Percentiles rank a stretch among this genome's conserved stretches.
Evolutionary conservation across 768 basidiomycete genomes (phyloP).

Genomic region (Phylloporus rhodoxanthus): DNA sequence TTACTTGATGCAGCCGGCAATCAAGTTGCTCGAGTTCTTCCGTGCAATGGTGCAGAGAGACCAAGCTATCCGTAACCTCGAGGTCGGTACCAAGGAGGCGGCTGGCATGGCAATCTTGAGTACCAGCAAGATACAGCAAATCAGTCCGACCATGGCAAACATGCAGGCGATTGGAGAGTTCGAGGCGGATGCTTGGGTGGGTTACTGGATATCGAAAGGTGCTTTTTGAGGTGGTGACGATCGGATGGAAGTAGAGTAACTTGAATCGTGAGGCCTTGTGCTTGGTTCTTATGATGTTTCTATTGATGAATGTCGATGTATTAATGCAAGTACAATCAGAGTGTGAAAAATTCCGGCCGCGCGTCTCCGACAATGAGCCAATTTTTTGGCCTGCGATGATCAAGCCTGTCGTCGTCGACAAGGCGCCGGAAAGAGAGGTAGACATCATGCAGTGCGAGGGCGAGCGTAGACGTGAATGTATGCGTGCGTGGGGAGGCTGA

Average conservation of each 20-base stretch:
- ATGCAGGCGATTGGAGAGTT: conserved; percentile 22
- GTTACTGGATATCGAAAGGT: conserved; percentile 22
- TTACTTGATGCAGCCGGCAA: conserved; percentile 24
- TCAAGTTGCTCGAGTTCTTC: conserved; percentile 33
- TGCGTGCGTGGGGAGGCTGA: not conserved
- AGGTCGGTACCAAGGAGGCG: conserved; percentile 5
- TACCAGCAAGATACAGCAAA: conserved; percentile 7
- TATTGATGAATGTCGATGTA: no score
- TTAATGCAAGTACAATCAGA: no score
- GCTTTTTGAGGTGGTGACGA: conserved; percentile 8
- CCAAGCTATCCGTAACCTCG: not conserved
- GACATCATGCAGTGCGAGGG: conserved; percentile 20
- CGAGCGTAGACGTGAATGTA: conserved; percentile 12
- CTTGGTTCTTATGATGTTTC: no score
- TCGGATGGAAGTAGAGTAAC: no score
- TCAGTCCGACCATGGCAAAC: conserved; percentile 21
- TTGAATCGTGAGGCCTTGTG: no score
- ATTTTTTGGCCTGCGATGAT: no score
- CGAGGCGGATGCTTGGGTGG: conserved; percentile 23
- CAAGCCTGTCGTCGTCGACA: conserved; percentile 60
- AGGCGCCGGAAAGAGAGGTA: conserved; percentile 32
- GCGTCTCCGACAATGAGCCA: no score
- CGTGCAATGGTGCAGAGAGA: conserved; percentile 21
- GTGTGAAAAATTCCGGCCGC: no score
- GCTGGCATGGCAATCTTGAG: conserved; percentile 19